Base-by-base conservation (phyloP, 1,139 yeast genomes). In the Ogataea hybrid region DNA sequence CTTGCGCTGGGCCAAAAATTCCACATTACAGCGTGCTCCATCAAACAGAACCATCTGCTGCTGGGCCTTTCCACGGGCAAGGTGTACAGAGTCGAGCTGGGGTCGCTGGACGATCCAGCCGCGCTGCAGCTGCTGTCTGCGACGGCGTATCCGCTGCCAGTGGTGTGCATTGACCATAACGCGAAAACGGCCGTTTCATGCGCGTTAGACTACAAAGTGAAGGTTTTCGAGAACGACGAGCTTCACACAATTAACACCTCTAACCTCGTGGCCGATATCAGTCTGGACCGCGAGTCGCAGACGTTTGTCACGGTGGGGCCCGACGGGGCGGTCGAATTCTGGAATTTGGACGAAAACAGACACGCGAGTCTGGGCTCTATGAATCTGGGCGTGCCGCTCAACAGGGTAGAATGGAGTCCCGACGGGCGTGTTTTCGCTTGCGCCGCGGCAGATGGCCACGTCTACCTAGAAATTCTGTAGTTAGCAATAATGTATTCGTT, bases 341-440 rank as follows among this genome's bases (percentile, higher is more conserved):
- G 79, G 79, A 71, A 73, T 43, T 50, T 74, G 25, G 51, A 53
- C 5, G 53, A 48, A 16, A 58, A 53, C 29, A 41, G 33, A 9
- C 14, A 42, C 31, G 27, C 28, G 27, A 36, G 41, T 16, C 18
- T 37, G 6, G 35, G 37, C 14, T 22, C 44, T 6, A 16, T 39
- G 12, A 31, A 32, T 7, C 28, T 43, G 28, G 29, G 35, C 8
- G 50, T 40, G 17, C 33, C 42, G 5, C 35, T 55, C 17, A 55
- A 53, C 32, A 43, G 33, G 28, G 48, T 49, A 2, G 16, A 36
- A 21, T 54, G 56, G 55, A 46, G 29, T 25, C 16, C 20, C 6
- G 17, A 21, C 9, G 49, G 47, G 6, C 21, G 21, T 10, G 18
- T 7, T 8, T 22, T 45, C 27, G 48, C 37, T 1, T 42, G 46